These are phyloP conservation scores for Amylocystis lapponica DNA, from an alignment of 768 basidiomycete species.

Conservation along the genomic window DNA sequence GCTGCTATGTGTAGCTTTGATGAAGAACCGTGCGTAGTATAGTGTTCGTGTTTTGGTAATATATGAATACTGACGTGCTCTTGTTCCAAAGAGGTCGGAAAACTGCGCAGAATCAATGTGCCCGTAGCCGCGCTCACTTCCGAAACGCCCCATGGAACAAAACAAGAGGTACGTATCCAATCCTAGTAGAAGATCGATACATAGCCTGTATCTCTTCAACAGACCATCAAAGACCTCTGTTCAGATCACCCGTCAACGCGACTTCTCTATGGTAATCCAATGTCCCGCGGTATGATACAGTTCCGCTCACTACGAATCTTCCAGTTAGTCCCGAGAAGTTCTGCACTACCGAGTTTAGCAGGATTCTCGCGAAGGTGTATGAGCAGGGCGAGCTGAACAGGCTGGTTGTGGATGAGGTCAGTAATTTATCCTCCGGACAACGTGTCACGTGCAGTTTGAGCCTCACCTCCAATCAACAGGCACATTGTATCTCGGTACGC, in stretches of 20 bases:
- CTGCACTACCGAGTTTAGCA: constrained; percentile 46
- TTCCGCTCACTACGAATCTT: neutral
- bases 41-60: neutral
- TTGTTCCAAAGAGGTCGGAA: constrained; percentile 59
- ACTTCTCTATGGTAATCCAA: constrained; percentile 61
- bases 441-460: neutral
- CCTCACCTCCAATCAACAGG: constrained; percentile 33
- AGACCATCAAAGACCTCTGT: constrained; percentile 61
- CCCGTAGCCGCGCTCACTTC: constrained; percentile 60
- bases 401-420: constrained; percentile 77
- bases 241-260: constrained; percentile 54
- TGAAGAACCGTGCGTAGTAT: constrained; percentile 64
- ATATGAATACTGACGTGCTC: neutral
- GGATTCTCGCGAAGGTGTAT: constrained; percentile 45
- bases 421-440: neutral
- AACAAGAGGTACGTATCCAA: constrained; percentile 40
- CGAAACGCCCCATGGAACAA: constrained; percentile 52
- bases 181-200: too few relatives aligned
- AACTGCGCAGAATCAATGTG: constrained; percentile 48
- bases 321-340: constrained; percentile 77
- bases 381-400: constrained; percentile 57
- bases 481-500: constrained; percentile 76
- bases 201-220: neutral
- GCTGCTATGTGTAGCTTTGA: constrained; percentile 48
- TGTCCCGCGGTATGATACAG: neutral